A percentile compares a stretch with the other conserved stretches of the same genome.
Conservation (phyloP, 83 land plant species). For the Picea engelmannii region DNA sequence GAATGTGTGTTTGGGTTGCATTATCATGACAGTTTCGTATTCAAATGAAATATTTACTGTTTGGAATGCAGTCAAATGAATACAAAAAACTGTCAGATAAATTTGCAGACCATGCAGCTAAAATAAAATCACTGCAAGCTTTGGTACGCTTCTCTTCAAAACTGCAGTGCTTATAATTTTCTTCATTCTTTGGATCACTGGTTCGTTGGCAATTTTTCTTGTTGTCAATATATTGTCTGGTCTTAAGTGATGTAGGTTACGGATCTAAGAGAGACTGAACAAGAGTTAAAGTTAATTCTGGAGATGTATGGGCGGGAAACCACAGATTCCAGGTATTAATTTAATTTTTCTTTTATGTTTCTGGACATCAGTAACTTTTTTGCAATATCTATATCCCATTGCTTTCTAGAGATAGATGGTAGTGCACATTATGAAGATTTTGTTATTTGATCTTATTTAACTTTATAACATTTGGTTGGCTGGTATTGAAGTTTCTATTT, state of each 20-base stretch:
- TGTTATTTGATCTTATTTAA: neutral
- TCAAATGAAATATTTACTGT: constrained; percentile 3
- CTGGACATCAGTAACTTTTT: neutral
- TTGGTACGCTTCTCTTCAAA: constrained; percentile 42
- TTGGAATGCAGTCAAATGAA: constrained; percentile 57
- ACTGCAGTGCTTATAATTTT: neutral
- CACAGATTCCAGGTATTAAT: constrained; percentile 69
- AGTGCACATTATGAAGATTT: no score
- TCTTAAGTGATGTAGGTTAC: constrained; percentile 50
- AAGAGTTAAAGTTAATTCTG: constrained; percentile 79
- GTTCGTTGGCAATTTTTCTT: neutral
- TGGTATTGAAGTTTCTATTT: neutral
- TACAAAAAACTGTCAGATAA: constrained; percentile 53
- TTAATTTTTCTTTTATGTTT: neutral
- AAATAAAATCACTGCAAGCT: constrained; percentile 59
- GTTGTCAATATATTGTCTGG: constrained; percentile 11
- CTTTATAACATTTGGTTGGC: neutral
- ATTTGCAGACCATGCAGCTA: constrained; percentile 58
- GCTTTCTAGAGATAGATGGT: neutral
- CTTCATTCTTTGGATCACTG: neutral
- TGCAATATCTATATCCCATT: no score
- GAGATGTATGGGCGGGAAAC: constrained; percentile 94
- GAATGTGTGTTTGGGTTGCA: neutral
- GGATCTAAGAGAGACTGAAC: constrained; percentile 66
- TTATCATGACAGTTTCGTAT: neutral